Percentiles rank a stretch among this genome's conserved stretches.
Evolutionary conservation across 306 rosid species (phyloP).

Genomic region (Adenanthera pavonina): DNA sequence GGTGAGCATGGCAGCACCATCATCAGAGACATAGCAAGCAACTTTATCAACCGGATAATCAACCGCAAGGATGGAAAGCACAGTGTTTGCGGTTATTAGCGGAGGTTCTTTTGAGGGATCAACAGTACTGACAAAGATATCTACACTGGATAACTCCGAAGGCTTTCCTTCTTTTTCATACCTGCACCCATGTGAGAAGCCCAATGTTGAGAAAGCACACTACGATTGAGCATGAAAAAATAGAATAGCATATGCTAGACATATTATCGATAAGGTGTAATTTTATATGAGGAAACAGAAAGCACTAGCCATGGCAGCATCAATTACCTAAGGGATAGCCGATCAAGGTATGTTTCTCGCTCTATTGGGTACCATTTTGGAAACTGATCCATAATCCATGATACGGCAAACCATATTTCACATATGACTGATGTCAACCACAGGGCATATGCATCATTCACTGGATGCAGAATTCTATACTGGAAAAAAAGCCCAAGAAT

Average conservation of each 20-base stretch:
- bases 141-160: constrained; percentile 72
- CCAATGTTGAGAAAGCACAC: constrained; percentile 31
- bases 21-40: constrained; percentile 94
- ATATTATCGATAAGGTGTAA: not conserved
- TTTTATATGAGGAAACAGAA: constrained; percentile 25
- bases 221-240: not conserved
- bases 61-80: constrained; percentile 86
- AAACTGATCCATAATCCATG: constrained; percentile 97
- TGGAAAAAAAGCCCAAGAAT: constrained; percentile 85
- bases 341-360: constrained; percentile 92
- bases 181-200: constrained; percentile 53
- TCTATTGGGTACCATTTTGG: constrained; percentile 92
- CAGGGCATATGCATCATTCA: constrained; percentile 88
- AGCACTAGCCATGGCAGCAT: not conserved
- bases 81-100: constrained; percentile 89
- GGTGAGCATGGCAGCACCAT: constrained; percentile 99
- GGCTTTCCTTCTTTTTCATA: constrained; percentile 96
- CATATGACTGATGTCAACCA: constrained; percentile 98
- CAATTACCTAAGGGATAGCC: constrained; percentile 78
- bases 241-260: constrained; percentile 7
- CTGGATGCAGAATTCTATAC: constrained; percentile 95
- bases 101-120: constrained; percentile 97
- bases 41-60: constrained; percentile 94
- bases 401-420: constrained; percentile 96
- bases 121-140: constrained; percentile 91